These are phyloP conservation scores for Blechomonas ayalai DNA, from an alignment of 208 protist species.

Conservation along the genomic window DNA sequence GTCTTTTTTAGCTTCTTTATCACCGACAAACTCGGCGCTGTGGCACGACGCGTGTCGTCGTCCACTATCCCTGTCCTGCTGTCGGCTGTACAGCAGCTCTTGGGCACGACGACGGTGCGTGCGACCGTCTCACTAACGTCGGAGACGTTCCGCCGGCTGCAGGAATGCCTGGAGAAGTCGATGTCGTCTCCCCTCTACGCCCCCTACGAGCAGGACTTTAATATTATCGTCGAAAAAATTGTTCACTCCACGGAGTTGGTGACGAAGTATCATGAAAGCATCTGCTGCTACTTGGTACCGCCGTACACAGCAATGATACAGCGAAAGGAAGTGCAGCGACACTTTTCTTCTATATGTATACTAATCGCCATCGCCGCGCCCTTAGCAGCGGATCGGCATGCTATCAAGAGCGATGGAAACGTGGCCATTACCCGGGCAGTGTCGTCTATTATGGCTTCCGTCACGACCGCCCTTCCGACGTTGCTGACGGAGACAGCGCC, in stretches of 20 bases:
- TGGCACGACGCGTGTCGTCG: slow-evolving; percentile 33
- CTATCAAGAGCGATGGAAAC: slow-evolving; percentile 10
- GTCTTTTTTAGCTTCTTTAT: slow-evolving; percentile 49
- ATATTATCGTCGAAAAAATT: slow-evolving; percentile 52
- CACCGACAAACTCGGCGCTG: slow-evolving; percentile 38
- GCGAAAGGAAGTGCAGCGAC: slow-evolving; percentile 30
- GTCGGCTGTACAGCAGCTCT: slow-evolving; percentile 41
- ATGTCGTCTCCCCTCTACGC: slow-evolving; percentile 49
- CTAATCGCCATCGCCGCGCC: slow-evolving; percentile 58
- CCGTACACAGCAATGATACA: slow-evolving; percentile 62
- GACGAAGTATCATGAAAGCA: slow-evolving; percentile 29
- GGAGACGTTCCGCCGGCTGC: slow-evolving; percentile 47
- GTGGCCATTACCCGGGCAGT: slow-evolving; percentile 12
- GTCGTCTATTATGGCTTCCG: slow-evolving; percentile 24
- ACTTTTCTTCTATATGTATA: slow-evolving; percentile 63
- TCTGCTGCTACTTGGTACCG: slow-evolving; percentile 42
- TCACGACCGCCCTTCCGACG: slow-evolving; percentile 14
- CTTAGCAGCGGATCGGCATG: slow-evolving; percentile 19
- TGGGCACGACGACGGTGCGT: slow-evolving; percentile 39
- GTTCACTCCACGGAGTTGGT: slow-evolving; percentile 36
- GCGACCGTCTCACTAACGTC: slow-evolving; percentile 30
- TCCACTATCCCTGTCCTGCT: slow-evolving; percentile 31
- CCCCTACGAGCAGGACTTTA: slow-evolving; percentile 58
- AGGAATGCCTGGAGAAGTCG: slow-evolving; percentile 59
- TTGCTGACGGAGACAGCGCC: slow-evolving; percentile 72